phyloP scores from a whole-genome alignment of 73 alveolate species.

The Blepharisma japonicum region DNA sequence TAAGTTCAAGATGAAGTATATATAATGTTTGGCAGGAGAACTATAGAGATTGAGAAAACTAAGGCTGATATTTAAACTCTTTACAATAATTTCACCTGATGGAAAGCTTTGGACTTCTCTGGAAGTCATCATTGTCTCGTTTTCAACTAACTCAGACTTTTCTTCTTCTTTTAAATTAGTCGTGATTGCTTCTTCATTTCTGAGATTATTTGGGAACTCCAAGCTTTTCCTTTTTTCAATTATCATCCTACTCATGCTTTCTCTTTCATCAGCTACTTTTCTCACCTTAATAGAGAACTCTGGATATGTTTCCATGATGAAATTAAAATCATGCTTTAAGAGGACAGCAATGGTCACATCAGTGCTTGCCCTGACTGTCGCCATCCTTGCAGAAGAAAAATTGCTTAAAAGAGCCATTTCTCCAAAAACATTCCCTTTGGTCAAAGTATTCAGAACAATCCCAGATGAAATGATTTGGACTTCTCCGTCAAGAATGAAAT shows the following conservation, averaged over 20 bases:
- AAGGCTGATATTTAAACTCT: neutral
- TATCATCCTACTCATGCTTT: neutral
- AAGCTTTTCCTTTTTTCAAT: neutral
- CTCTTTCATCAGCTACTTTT: neutral
- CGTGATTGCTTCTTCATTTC: neutral
- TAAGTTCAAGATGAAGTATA: conserved; percentile 15
- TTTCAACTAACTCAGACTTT: conserved; percentile 3
- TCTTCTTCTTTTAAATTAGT: neutral
- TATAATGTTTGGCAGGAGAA: neutral
- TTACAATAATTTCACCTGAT: neutral
- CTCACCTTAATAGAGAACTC: conserved; percentile 38
- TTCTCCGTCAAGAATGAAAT: conserved; percentile 50
- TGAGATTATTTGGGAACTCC: neutral
- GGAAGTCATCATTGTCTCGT: neutral
- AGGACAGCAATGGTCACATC: conserved; percentile 47
- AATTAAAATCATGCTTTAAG: conserved; percentile 45
- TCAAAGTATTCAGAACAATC: conserved; percentile 37
- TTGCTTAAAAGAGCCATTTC: conserved; percentile 29
- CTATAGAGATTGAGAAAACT: neutral
- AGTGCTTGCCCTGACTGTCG: conserved; percentile 44
- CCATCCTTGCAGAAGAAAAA: neutral
- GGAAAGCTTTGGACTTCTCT: neutral
- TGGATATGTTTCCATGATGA: conserved; percentile 54
- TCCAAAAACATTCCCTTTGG: conserved; percentile 38
- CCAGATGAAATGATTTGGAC: conserved; percentile 37